phyloP scores from a whole-genome alignment of 306 rosid genomes.

The Lablab purpureus region DNA sequence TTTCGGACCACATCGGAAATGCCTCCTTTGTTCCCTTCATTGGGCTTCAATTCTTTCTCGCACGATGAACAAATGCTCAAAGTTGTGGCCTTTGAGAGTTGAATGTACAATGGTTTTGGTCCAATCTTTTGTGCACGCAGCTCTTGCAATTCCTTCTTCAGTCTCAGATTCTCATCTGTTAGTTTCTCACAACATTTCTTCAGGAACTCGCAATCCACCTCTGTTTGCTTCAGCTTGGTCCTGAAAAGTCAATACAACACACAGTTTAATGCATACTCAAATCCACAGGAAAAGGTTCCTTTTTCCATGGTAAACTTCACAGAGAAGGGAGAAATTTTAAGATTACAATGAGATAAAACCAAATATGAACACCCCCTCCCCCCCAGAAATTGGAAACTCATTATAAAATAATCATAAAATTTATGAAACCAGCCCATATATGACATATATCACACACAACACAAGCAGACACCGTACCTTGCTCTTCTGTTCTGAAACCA shows the following conservation, averaged over 20 bases:
- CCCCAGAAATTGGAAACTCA: neutral
- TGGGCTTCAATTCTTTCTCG: slow-evolving; percentile 42
- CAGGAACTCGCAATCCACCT: slow-evolving; percentile 64
- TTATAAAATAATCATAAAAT: neutral
- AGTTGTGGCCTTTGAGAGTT: slow-evolving; percentile 49
- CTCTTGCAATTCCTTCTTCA: slow-evolving; percentile 76
- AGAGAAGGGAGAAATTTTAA: neutral
- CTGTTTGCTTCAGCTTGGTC: slow-evolving; percentile 87
- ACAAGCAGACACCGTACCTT: slow-evolving; percentile 51
- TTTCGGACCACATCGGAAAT: slow-evolving; percentile 15
- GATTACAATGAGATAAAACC: neutral
- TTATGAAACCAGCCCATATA: neutral
- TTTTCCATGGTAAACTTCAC: neutral
- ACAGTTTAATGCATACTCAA: neutral
- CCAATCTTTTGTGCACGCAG: slow-evolving; percentile 61
- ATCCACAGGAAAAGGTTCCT: neutral
- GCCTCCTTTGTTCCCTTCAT: slow-evolving; percentile 24
- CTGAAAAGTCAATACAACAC: slow-evolving; percentile 45
- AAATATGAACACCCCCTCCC: slow-evolving; percentile 19
- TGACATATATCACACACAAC: neutral
- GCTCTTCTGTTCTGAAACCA: slow-evolving; percentile 96
- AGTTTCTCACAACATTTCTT: slow-evolving; percentile 72
- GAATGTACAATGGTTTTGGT: slow-evolving; percentile 44
- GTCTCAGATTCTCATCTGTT: slow-evolving; percentile 61
- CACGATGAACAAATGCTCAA: slow-evolving; percentile 58